These are phyloP conservation scores for Diutina mesorugosa DNA, from an alignment of 1,139 yeast species.

Conservation along the genomic window DNA sequence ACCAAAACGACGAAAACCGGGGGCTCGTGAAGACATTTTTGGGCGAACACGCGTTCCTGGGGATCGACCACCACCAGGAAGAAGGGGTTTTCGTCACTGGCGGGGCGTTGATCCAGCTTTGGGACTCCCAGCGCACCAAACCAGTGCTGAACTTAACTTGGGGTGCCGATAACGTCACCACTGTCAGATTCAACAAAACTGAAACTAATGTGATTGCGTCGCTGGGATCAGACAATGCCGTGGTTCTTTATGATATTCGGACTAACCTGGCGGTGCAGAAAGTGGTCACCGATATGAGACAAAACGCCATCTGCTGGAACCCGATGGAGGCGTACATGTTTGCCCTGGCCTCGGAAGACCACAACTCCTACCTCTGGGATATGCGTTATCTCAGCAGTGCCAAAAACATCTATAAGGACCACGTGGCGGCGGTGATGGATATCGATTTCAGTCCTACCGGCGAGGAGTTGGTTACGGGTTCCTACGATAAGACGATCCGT, in stretches of 20 bases:
- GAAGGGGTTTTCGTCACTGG: constrained; percentile 81
- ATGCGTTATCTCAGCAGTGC: constrained; percentile 83
- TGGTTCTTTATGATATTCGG: constrained; percentile 82
- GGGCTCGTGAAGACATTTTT: constrained; percentile 66
- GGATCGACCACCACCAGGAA: constrained; percentile 73
- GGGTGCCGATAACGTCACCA: constrained; percentile 88
- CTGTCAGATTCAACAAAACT: constrained; percentile 79
- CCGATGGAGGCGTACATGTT: constrained; percentile 96
- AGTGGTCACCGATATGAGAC: constrained; percentile 68
- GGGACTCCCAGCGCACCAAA: constrained; percentile 77
- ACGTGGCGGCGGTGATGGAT: constrained; percentile 91
- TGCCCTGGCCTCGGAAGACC: constrained; percentile 91
- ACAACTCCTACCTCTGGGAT: constrained; percentile 88
- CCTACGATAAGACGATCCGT: constrained; percentile 87
- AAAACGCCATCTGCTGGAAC: constrained; percentile 87
- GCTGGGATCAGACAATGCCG: constrained; percentile 84
- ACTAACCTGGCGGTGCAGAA: constrained; percentile 92
- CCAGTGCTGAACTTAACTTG: constrained; percentile 72
- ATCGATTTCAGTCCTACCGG: constrained; percentile 96
- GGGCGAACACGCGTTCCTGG: constrained; percentile 77
- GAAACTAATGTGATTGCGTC: constrained; percentile 85
- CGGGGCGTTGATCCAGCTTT: constrained; percentile 75
- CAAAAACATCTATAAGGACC: constrained; percentile 81
- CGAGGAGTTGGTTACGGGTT: constrained; percentile 87
- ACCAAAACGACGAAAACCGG: background rate